Evolutionary conservation across 2,329 filamentous ascomycete species (phyloP), one percentile per base, ranked within the genome.

Genomic region (Raffaelea arxii): DNA sequence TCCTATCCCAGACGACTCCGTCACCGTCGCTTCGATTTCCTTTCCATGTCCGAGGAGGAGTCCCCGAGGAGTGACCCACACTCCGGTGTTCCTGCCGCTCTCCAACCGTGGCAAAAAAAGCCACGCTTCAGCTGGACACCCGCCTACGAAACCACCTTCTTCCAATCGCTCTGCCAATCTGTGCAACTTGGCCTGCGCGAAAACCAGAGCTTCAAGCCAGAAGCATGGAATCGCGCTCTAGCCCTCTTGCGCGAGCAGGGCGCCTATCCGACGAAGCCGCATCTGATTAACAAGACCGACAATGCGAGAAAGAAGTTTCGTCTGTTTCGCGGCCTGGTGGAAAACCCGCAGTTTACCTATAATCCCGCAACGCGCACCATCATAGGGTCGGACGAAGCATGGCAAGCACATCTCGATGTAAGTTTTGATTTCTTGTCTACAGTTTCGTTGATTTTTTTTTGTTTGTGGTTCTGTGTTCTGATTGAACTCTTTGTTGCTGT

Each of bases 231-330:
- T 47, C 72, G 74, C 52, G 76, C 76, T 40, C 69, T 71, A 46
- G 63, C 67, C 41, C 74, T 73, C 25, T 61, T 80, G 46, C 69
- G 73, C 61, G 71, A 75, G 25, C 76, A 79, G 55, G 66, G 66
- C 55, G 74, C 75, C 40, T 77, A 69, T 51, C 74, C 75, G n/a
- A 70, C 75, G 51, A 79, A 79, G 62, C 72, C 69, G 54, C 76
- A 80, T 46, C 70, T 80, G 30, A 77, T 80, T 60, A 80, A 80
- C 65, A 80, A 80, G 63, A 77, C 74, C 52, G 76, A 80, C 61
- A 80, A 80, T 59, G 76, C 76, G 49, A 69, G 76, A 43, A 80
- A 80, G 60, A 74, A 76, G 55, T 80, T 79, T 51, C 72, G 76
- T n/a, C 63, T 79, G 44, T 80, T 76, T 76, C 64, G 76, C 18